Base-by-base conservation (phyloP, 768 basidiomycete genomes). In the Dentipellis sp. region DNA sequence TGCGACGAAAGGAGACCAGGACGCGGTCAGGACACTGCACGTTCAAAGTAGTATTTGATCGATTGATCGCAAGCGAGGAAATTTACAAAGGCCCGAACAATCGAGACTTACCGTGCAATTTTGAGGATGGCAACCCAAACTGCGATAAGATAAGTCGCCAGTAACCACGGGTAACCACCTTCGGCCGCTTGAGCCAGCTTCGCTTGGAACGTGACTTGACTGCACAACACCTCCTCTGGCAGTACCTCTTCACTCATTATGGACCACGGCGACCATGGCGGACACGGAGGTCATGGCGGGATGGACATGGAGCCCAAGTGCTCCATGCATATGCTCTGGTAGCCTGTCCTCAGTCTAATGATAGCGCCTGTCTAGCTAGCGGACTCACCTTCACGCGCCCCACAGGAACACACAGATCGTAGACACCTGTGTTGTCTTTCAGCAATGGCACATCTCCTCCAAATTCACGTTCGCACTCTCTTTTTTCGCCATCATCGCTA, bases 271-370 rank as follows among this genome's bases (percentile, higher is more conserved):
- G 72, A 76, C 62, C 80, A 83, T 65, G 68, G 71, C 52, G 78
- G 68, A 35, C 78, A 81, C 63, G 67, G 45, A 10, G 57, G 59
- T 39, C 66, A 61, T 45, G 56, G 16, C 58, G 76, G 65, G 56
- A 80, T 77, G 76, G 75, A 72, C 53, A 74, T 72, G 71, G 70
- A 67, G 17, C 68, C 75, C 0, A 75, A 46, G 47, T 92, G 90
- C 67, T 71, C 80, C 8, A 86, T 88, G 83, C 72, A 88, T 69
- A 92, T 92, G 90, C 80, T 92, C 63, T 91, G 88, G 83, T 84
- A 60, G 48, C 67, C 29, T 36, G 29, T 12, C 49, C 45, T n/a
- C 19, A 35, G 37, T 9, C 9, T n/a, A 40, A 11, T 38, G 37
- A 29, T 46, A 21, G 4, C 14, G 11, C 45, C n/a, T n/a, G 19